Conservation (phyloP, 768 basidiomycete genomes). For the Auriscalpium microsporum region DNA sequence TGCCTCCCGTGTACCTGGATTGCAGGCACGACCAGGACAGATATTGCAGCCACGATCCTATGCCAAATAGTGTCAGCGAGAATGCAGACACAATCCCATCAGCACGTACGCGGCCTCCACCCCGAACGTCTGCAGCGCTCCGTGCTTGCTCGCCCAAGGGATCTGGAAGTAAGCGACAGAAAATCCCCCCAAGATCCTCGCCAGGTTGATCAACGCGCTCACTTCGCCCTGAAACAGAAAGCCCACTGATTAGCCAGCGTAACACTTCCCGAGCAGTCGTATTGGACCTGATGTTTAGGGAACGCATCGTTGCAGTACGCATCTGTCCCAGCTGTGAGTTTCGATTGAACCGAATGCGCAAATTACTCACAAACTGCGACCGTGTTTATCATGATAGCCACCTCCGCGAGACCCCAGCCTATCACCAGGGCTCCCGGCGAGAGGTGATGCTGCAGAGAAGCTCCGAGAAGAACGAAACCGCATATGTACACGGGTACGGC, state of each 20-base stretch:
- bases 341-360: slow-evolving; percentile 9
- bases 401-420: slow-evolving; percentile 58
- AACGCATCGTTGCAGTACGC: slow-evolving; percentile 43
- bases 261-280: not conserved
- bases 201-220: slow-evolving; percentile 52
- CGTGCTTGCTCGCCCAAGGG: slow-evolving; percentile 50
- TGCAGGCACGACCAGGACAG: slow-evolving; percentile 40
- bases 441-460: slow-evolving; percentile 43
- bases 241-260: not conserved
- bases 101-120: slow-evolving; percentile 48
- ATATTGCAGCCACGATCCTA: slow-evolving; percentile 41
- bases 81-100: not conserved
- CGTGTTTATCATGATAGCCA: slow-evolving; percentile 49
- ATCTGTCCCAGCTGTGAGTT: slow-evolving; percentile 19
- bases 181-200: slow-evolving; percentile 48
- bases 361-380: slow-evolving; percentile 46
- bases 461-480: slow-evolving; percentile 51
- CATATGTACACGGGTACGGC: slow-evolving; percentile 50
- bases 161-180: slow-evolving; percentile 59
- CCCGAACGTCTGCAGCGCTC: slow-evolving; percentile 54
- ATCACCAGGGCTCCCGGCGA: slow-evolving; percentile 44
- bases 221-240: slow-evolving; percentile 42
- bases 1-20: slow-evolving; percentile 39
- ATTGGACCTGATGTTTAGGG: slow-evolving; percentile 30
- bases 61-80: not conserved